A percentile compares a stretch with the other conserved stretches of the same genome.
These are phyloP conservation scores for Groenewaldozyma auringiensis DNA, from an alignment of 1,139 yeast genomes.

Conservation along the genomic window DNA sequence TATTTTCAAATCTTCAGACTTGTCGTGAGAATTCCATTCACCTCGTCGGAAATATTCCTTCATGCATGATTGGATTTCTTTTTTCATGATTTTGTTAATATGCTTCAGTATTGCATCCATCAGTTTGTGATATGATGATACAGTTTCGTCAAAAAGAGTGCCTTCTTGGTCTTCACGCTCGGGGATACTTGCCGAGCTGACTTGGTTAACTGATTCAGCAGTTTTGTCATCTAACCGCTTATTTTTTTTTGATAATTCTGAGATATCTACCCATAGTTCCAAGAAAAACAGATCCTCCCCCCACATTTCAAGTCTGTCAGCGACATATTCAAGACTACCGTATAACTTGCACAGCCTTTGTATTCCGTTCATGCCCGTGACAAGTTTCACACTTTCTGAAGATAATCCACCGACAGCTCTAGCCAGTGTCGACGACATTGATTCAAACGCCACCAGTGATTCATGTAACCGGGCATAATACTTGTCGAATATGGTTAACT, in stretches of 20 bases:
- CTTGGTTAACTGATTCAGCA: constrained; percentile 4
- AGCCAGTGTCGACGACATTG: constrained; percentile 35
- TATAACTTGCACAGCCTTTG: constrained; percentile 51
- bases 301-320: constrained; percentile 52
- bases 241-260: constrained; percentile 16
- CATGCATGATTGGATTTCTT: constrained; percentile 44
- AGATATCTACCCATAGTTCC: constrained; percentile 46
- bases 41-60: constrained; percentile 44
- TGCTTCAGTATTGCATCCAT: constrained; percentile 35
- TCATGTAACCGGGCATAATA: constrained; percentile 48
- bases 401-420: constrained; percentile 35
- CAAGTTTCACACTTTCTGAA: constrained; percentile 33
- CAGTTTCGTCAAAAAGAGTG: constrained; percentile 50
- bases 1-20: constrained; percentile 7
- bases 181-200: constrained; percentile 16
- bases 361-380: constrained; percentile 43
- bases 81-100: constrained; percentile 41
- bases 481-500: constrained; percentile 52
- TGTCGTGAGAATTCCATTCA: constrained; percentile 17
- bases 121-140: constrained; percentile 41
- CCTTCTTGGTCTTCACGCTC: constrained; percentile 28
- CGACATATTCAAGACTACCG: constrained; percentile 52
- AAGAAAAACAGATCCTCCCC: constrained; percentile 56
- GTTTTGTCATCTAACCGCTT: constrained; percentile 14
- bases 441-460: constrained; percentile 43